These are phyloP conservation scores for Kodamaea hsintzibuensis DNA, from an alignment of 805 yeast species.

Conservation along the genomic window DNA sequence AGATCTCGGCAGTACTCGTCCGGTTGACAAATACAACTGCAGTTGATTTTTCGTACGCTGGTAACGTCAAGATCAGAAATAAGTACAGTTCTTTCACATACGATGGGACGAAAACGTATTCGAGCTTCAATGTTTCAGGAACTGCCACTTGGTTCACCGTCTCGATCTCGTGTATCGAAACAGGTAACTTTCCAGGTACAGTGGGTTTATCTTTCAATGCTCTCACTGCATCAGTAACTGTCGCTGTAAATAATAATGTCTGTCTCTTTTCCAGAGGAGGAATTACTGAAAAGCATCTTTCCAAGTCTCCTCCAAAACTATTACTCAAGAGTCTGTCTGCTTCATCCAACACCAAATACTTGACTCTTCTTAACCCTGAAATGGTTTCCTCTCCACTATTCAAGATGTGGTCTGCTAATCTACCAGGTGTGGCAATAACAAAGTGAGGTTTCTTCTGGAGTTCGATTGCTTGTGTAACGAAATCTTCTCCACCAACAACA, in stretches of 20 bases:
- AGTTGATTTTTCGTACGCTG: constrained; percentile 61
- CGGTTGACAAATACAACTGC: constrained; percentile 90
- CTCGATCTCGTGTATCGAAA: constrained; percentile 74
- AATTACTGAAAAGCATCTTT: constrained; percentile 66
- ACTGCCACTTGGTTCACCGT: constrained; percentile 74
- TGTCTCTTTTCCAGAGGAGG: constrained; percentile 78
- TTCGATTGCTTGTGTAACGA: constrained; percentile 82
- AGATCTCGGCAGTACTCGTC: constrained; percentile 84
- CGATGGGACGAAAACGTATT: constrained; percentile 77
- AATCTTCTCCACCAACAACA: constrained; percentile 93
- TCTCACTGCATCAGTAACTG: constrained; percentile 90
- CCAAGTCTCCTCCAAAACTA: constrained; percentile 79
- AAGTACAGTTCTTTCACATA: constrained; percentile 89
- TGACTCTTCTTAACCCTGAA: constrained; percentile 73
- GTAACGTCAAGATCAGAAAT: constrained; percentile 62
- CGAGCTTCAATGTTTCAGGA: constrained; percentile 67
- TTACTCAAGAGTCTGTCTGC: constrained; percentile 89
- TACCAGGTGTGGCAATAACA: constrained; percentile 95
- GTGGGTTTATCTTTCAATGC: constrained; percentile 66
- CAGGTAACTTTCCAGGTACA: constrained; percentile 54
- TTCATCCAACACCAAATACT: constrained; percentile 88
- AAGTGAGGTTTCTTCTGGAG: constrained; percentile 87
- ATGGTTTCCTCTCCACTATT: constrained; percentile 88
- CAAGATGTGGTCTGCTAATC: constrained; percentile 88
- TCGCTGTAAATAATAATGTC: constrained; percentile 91